phyloP scores from a whole-genome alignment of 345 rosid species.

The Citrus mangshanensis region DNA sequence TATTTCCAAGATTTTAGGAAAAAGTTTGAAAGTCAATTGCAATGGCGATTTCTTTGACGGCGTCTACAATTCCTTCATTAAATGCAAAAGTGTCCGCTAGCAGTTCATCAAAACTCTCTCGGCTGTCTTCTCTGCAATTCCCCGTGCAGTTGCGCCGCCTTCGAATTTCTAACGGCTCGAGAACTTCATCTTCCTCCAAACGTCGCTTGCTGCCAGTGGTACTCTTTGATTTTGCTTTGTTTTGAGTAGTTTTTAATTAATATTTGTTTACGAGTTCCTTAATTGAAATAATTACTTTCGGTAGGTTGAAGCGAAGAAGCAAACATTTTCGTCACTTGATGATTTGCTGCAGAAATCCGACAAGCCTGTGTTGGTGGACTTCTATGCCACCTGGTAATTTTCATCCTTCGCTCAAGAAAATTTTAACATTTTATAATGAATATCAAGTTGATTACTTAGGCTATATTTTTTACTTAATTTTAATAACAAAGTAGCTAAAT shows the following conservation, averaged over 20 bases:
- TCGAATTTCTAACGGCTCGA: slow-evolving; percentile 15
- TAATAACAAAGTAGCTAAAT: too few species aligned
- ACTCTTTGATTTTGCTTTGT: neutral
- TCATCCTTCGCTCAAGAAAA: neutral
- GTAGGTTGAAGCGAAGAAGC: slow-evolving; percentile 72
- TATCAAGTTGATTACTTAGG: too few species aligned
- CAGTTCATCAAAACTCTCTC: slow-evolving; percentile 20
- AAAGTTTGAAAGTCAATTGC: neutral
- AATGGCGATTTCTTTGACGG: slow-evolving; percentile 56
- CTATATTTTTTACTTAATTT: too few species aligned
- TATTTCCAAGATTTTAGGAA: neutral
- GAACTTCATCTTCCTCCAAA: slow-evolving; percentile 23
- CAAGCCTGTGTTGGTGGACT: slow-evolving; percentile 80
- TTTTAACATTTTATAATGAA: too few species aligned
- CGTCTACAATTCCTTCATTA: slow-evolving; percentile 28
- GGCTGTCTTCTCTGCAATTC: slow-evolving; percentile 30
- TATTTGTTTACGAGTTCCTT: neutral
- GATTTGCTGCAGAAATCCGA: slow-evolving; percentile 67
- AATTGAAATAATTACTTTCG: neutral
- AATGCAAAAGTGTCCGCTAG: slow-evolving; percentile 7
- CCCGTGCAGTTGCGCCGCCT: slow-evolving; percentile 30
- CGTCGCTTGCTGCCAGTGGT: slow-evolving; percentile 31
- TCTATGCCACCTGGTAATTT: slow-evolving; percentile 82
- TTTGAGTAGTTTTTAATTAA: too few species aligned
- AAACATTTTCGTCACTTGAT: slow-evolving; percentile 65